Conservation (phyloP, 257 asterid genomes). For the Asclepias syriaca region DNA sequence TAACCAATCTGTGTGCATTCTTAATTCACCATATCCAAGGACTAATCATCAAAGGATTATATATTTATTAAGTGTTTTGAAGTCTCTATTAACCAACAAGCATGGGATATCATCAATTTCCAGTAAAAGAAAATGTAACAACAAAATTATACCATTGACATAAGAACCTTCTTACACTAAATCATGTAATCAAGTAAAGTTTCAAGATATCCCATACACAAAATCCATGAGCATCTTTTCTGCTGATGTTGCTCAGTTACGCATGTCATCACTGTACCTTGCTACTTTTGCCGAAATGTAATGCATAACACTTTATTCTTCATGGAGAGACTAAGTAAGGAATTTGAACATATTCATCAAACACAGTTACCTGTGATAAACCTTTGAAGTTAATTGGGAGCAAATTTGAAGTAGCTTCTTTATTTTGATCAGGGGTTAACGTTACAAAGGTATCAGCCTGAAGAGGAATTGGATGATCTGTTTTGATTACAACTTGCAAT, state of each 20-base stretch:
- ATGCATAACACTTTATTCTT: background rate
- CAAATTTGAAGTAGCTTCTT: slow-evolving; percentile 54
- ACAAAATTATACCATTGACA: background rate
- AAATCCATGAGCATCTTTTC: background rate
- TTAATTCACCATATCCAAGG: background rate
- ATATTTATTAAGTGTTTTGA: background rate
- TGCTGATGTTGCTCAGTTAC: background rate
- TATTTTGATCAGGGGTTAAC: slow-evolving; percentile 55
- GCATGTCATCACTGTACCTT: background rate
- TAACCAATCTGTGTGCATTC: background rate
- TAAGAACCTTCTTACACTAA: background rate
- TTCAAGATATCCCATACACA: background rate
- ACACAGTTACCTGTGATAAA: slow-evolving; percentile 45
- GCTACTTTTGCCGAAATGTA: background rate
- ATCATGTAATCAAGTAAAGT: background rate
- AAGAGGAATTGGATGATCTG: slow-evolving; percentile 47
- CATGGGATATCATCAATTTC: background rate
- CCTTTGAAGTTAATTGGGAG: slow-evolving; percentile 64
- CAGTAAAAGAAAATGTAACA: background rate
- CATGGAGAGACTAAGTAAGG: background rate
- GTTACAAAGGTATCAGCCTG: slow-evolving; percentile 43
- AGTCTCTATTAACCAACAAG: background rate
- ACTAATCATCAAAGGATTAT: background rate
- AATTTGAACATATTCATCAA: background rate
- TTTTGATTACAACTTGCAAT: slow-evolving; percentile 57